Evolutionary conservation across 1,139 yeast species (phyloP), one percentile per base, ranked within the genome.

Genomic region (Candida sojae): DNA sequence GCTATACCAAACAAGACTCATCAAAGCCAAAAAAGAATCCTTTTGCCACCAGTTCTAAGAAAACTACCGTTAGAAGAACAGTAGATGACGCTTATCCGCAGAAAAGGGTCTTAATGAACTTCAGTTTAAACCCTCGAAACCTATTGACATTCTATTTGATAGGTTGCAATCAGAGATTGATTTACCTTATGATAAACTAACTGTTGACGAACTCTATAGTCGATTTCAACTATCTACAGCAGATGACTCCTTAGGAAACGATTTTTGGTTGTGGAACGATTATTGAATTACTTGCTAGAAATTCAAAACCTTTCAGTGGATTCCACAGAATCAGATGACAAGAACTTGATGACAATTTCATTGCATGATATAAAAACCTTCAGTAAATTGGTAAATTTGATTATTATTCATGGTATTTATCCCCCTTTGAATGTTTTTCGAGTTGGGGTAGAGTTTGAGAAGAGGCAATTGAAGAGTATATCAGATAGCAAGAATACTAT

Each of bases 351-450:
- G 17, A 73, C 86, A 6, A 85, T 92, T 12, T 88, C 97, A 0
- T 71, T 92, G 9, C 92, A 89, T 59, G 98, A 92, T 61, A 83
- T 92, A 73, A 86, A 84, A 60, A 79, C 82, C 2, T 80, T 92
- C 51, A 85, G 88, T 43, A 79, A 77, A 29, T 61, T 92, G 43
- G 66, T 86, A 26, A 86, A 86, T 52, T 53, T 85, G 12, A 71
- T 92, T 2, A 80, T 91, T 0, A 66, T 86, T 1, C 86, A 83
- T 52, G 92, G 96, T 0, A 74, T 91, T 0, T 87, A 86, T 54
- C 83, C 93, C 0, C 79, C 82, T 31, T 56, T 89, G 3, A 79
- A 83, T 1, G 54, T 62, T 1, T 73, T 70, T 32, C 78, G 77
- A 2, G 73, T 83, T 12, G 90, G 93, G 0, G 77, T 89, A 5